Evolutionary conservation across 345 rosid species (phyloP).

Genomic region (Acer negundo): DNA sequence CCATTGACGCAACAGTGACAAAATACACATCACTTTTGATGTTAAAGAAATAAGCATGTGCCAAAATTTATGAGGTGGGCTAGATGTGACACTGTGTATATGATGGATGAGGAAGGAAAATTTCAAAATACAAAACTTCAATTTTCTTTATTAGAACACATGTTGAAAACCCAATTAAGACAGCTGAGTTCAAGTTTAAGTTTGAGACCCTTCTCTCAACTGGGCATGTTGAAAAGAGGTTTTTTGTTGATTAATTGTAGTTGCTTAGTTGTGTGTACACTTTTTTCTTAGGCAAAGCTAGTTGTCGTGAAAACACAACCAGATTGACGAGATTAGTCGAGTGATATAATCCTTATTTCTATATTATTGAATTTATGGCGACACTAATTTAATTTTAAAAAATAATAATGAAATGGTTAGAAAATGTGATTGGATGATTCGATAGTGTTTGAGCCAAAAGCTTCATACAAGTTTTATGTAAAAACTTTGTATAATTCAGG

Average conservation of each 20-base stretch:
- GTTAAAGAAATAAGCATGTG: background rate
- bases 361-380: too few species aligned
- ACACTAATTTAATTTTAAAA: too few species aligned
- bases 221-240: slow-evolving; percentile 18
- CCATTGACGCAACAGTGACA: background rate
- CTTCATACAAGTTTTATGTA: too few species aligned
- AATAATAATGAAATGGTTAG: too few species aligned
- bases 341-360: too few species aligned
- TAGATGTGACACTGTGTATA: background rate
- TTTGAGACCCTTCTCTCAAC: background rate
- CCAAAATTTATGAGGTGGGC: background rate
- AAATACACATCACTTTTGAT: background rate
- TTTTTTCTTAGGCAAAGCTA: slow-evolving; percentile 30
- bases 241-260: slow-evolving; percentile 24
- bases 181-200: background rate
- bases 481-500: background rate
- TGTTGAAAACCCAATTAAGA: background rate
- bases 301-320: background rate
- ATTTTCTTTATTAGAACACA: background rate
- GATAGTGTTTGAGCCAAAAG: too few species aligned
- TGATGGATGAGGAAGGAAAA: background rate
- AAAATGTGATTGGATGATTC: too few species aligned
- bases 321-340: too few species aligned
- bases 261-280: slow-evolving; percentile 14
- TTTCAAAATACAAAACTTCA: background rate